Conservation (phyloP, 2,329 filamentous ascomycete genomes). For the Penicillium sp. region DNA sequence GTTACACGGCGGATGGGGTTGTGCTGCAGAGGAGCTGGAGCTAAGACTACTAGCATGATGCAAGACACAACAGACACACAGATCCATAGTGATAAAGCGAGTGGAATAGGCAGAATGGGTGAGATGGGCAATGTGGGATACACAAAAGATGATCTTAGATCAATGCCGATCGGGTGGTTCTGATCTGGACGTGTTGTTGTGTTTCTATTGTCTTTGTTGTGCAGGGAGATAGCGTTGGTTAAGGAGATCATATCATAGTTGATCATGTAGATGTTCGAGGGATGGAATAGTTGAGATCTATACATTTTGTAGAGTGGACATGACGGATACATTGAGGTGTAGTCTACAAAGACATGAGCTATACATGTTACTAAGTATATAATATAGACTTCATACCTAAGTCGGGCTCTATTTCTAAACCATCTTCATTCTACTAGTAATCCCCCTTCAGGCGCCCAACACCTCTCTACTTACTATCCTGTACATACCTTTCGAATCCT, state of each 20-base stretch:
- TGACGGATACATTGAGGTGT: not conserved
- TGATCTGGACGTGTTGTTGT: conserved; percentile 27
- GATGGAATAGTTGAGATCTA: not conserved
- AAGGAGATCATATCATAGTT: not conserved
- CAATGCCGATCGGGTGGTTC: conserved; percentile 11
- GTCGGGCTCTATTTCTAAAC: not conserved
- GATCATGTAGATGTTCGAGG: not conserved
- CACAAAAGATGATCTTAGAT: conserved; percentile 15
- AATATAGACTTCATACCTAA: not conserved
- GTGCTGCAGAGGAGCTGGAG: conserved; percentile 9
- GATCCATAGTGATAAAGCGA: not conserved
- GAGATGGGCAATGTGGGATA: not conserved
- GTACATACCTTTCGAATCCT: not conserved
- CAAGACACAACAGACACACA: conserved; percentile 1
- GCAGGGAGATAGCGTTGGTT: not conserved
- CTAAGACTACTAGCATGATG: conserved; percentile 1
- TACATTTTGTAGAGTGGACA: not conserved
- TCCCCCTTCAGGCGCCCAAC: not conserved
- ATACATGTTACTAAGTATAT: not conserved
- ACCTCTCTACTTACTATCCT: not conserved
- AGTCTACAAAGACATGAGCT: not conserved
- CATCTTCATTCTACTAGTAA: not conserved
- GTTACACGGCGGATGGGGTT: conserved; percentile 11
- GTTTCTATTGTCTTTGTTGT: conserved; percentile 5
- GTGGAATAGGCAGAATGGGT: not conserved